Percentiles rank a stretch among this genome's conserved stretches.
Evolutionary conservation across 306 rosid genomes (phyloP).

Genomic region (Acmispon strigosus): DNA sequence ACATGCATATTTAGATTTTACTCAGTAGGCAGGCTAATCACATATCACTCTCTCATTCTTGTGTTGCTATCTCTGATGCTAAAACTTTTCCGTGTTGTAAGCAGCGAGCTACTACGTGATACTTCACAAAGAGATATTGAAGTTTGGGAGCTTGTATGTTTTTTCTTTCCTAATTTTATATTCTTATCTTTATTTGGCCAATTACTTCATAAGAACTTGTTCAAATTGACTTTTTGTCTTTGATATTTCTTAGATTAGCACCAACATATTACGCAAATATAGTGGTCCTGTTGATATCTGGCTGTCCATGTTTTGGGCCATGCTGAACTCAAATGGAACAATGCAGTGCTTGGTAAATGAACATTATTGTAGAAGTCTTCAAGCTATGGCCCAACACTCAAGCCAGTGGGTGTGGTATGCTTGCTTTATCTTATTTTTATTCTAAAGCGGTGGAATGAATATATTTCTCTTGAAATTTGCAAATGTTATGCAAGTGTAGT

Average conservation of each 20-base stretch:
- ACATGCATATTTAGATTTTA: background rate
- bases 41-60: slow-evolving; percentile 8
- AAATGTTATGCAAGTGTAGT: no score
- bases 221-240: background rate
- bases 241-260: slow-evolving; percentile 51
- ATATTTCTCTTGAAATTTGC: background rate
- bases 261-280: slow-evolving; percentile 74
- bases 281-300: slow-evolving; percentile 84
- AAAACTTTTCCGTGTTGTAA: slow-evolving; percentile 12
- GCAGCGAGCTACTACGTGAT: slow-evolving; percentile 49
- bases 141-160: slow-evolving; percentile 90
- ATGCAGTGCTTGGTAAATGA: slow-evolving; percentile 62
- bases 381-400: slow-evolving; percentile 79
- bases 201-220: background rate
- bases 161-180: slow-evolving; percentile 12
- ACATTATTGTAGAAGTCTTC: slow-evolving; percentile 51
- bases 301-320: slow-evolving; percentile 47
- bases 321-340: slow-evolving; percentile 35
- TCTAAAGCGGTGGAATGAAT: background rate
- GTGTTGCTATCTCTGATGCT: background rate
- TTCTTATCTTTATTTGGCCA: background rate
- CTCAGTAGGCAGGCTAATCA: background rate
- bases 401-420: slow-evolving; percentile 95
- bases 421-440: slow-evolving; percentile 2
- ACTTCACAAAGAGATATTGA: slow-evolving; percentile 40